Evolutionary conservation across 2,329 filamentous ascomycete genomes (phyloP), one percentile per base, ranked within the genome.

Genomic region (Xylariales sp.): DNA sequence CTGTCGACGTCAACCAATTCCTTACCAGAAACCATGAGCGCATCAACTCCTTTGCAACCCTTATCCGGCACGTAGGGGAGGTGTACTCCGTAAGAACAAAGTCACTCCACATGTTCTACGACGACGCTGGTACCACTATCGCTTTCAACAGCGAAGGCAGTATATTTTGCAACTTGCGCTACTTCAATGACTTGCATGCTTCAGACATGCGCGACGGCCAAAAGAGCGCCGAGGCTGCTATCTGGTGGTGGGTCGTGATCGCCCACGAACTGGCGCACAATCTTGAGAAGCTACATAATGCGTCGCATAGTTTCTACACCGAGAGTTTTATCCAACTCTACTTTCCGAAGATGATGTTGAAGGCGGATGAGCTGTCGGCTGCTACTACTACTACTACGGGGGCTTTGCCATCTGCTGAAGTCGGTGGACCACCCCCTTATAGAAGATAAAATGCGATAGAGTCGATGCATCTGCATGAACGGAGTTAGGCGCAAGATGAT

Each of bases 251-350:
- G 79, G 86, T 95, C 49, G 89, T 93, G n/a, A 62, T 96, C 46
- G 94, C 89, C 47, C 93, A 98, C 60, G 94, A 98, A 66, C 67
- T 98, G 61, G 90, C 93, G 44, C 93, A 98, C 65, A 98, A 98
- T 60, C 67, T 98, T 41, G 88, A 95, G 7, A 66, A 68, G 27
- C 75, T 80, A 48, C 91, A 97, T 62, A 84, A 84, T 55, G 72
- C 85, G 12, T 77, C 85, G 40, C 88, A 95, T 63, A 86, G 82
- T 54, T 95, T 83, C 58, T 95, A 93, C 58, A 91, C 84, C 19
- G 86, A 91, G 65, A 83, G 82, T 12, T 86, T 91, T 53, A 80
- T 88, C 40, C 78, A 85, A 46, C 77, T 86, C 55, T 91, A 89
- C 62, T 89, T 90, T 59, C 66, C 73, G 15, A 81, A 78, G 57